These are phyloP conservation scores for Volvox reticuliferus DNA, from an alignment of 139 green algal species.

Conservation along the genomic window DNA sequence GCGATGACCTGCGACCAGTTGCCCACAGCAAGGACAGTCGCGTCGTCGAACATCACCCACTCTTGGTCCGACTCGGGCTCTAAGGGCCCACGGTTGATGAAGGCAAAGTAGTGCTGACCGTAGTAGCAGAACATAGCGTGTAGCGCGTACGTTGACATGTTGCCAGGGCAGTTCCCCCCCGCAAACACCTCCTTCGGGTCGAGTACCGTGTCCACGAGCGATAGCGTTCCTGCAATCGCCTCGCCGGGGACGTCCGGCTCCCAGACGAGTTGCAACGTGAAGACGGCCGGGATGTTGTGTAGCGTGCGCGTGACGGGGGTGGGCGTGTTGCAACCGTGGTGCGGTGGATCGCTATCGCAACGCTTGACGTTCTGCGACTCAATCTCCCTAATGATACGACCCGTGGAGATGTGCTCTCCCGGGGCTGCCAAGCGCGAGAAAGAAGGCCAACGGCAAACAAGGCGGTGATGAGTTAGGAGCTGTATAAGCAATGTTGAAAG, in stretches of 20 bases:
- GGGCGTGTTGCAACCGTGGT: conserved; percentile 60
- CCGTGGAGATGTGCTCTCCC: conserved; percentile 9
- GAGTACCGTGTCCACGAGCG: conserved; percentile 39
- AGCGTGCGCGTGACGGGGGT: conserved; percentile 45
- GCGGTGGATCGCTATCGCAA: conserved; percentile 73
- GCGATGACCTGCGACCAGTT: conserved; percentile 71
- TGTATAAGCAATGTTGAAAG: too few species aligned
- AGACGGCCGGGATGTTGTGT: conserved; percentile 56
- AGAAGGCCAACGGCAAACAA: background rate
- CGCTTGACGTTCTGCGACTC: conserved; percentile 64
- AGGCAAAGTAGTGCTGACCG: conserved; percentile 90
- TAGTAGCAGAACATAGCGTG: conserved; percentile 92
- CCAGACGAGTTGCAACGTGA: conserved; percentile 81
- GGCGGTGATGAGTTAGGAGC: too few species aligned
- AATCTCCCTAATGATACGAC: conserved; percentile 54
- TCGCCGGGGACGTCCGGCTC: conserved; percentile 55
- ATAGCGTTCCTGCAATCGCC: conserved; percentile 56
- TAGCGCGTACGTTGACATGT: conserved; percentile 66
- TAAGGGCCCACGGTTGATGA: conserved; percentile 66
- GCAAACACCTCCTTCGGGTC: conserved; percentile 16
- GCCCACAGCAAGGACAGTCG: conserved; percentile 54
- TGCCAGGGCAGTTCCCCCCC: background rate
- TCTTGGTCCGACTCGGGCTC: conserved; percentile 24
- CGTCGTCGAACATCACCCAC: conserved; percentile 90
- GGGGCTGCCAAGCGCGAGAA: background rate